Evolutionary conservation across 2,329 filamentous ascomycete genomes (phyloP).

Genomic region (Aspergillus puulaauensis): DNA sequence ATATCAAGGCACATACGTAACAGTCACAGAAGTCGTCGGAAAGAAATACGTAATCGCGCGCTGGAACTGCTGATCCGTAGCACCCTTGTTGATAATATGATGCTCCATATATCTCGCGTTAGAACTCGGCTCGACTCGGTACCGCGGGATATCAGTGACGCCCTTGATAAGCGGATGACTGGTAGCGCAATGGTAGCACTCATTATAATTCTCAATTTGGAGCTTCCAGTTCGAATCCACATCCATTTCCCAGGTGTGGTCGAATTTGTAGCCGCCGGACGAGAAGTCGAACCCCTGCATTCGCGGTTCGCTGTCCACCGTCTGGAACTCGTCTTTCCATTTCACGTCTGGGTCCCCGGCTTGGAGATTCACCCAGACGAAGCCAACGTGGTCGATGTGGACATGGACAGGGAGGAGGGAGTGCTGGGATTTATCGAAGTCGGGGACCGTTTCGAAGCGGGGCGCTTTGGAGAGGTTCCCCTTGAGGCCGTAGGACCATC

Average conservation of each 20-base stretch:
- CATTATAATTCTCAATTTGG: slow-evolving; percentile 26
- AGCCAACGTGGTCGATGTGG: slow-evolving; percentile 21
- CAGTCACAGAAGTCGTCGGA: slow-evolving; percentile 44
- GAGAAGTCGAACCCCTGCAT: slow-evolving; percentile 25
- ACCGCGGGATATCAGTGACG: slow-evolving; percentile 56
- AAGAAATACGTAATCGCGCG: slow-evolving; percentile 31
- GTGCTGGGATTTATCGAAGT: slow-evolving; percentile 18
- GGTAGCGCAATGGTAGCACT: slow-evolving; percentile 28
- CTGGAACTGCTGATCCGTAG: slow-evolving; percentile 48
- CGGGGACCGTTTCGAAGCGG: slow-evolving; percentile 20
- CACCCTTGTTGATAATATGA: slow-evolving; percentile 48
- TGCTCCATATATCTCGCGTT: slow-evolving; percentile 49
- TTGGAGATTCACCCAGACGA: slow-evolving; percentile 26
- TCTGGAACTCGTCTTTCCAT: slow-evolving; percentile 21
- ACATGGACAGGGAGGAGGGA: slow-evolving; percentile 21
- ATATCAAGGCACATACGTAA: slow-evolving; percentile 26
- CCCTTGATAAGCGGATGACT: slow-evolving; percentile 25
- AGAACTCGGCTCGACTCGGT: slow-evolving; percentile 52
- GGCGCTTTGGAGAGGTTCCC: slow-evolving; percentile 26
- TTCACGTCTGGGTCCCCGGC: slow-evolving; percentile 17
- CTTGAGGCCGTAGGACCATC: slow-evolving; percentile 26
- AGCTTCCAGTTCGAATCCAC: slow-evolving; percentile 26
- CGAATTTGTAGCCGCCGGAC: slow-evolving; percentile 17
- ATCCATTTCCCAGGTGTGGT: slow-evolving; percentile 27
- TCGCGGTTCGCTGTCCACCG: slow-evolving; percentile 20